Base-by-base conservation (phyloP, 352 stramenopile species). In the Thalassiosira hispida region DNA sequence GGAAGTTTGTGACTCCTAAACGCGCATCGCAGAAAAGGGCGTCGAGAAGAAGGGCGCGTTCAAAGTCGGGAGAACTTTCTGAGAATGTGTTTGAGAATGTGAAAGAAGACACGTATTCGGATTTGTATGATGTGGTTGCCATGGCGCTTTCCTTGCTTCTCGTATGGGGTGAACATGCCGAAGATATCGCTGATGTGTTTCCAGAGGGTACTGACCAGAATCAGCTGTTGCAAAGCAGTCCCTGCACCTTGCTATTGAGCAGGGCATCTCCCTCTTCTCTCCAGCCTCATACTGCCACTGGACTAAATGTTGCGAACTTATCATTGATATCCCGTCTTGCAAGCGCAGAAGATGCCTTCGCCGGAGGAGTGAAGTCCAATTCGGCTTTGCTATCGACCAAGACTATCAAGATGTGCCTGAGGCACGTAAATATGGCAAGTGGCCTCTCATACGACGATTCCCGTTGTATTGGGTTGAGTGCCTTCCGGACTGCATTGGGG, bases 1-100 rank as follows among this genome's bases (percentile, higher is more conserved):
- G 53, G 31, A 74, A 29, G 38, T 82, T 85, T 64, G 78, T 85
- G n/a, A 85, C 78, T 47, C 72, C 78, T 7, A 85, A 85, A 44
- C 61, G 75, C 44, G 63, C 63, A 46, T 69, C 40, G 33, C 63
- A 70, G 40, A 49, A 20, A 52, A 81, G 55, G 25, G 53, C 63
- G 29, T 64, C 29, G 12, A 38, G 61, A 40, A 71, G 46, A 49
- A 53, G 47, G 23, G 16, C 47, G 38, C 33, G 53, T 40, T 22
- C 7, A 29, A 35, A 61, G 9, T 20, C 16, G 51, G 18, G 31
- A 18, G 22, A 31, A 22, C n/a, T n/a, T n/a, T n/a, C n/a, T 60
- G 22, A 66, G 47, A 23, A 31, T 63, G 27, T 29, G 20, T 1
- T 49, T 47, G 59, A 71, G 20, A 35, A 47, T 35, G 40, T 11